A percentile compares a stretch with the other conserved stretches of the same genome.
Evolutionary conservation across 179 eudicot genomes (phyloP).

Genomic region (Silene vulgaris): DNA sequence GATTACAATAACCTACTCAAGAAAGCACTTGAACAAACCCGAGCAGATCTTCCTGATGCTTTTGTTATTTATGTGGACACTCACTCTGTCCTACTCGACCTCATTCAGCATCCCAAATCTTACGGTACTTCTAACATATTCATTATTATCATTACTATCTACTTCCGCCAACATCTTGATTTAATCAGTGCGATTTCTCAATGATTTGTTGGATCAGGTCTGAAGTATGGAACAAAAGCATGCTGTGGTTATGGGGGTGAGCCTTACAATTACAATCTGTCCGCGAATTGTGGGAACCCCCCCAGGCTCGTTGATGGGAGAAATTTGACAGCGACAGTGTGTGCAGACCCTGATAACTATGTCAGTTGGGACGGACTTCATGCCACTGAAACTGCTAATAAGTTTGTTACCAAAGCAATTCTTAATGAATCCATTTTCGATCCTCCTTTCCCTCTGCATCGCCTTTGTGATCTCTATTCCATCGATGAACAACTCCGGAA

Average conservation of each 20-base stretch:
- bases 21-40: slow-evolving; percentile 37
- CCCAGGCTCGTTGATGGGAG: slow-evolving; percentile 44
- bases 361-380: slow-evolving; percentile 91
- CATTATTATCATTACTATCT: no score
- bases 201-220: slow-evolving; percentile 31
- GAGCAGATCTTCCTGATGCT: slow-evolving; percentile 45
- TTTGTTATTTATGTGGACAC: slow-evolving; percentile 55
- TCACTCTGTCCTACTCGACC: slow-evolving; percentile 62
- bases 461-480: slow-evolving; percentile 44
- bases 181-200: neutral
- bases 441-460: slow-evolving; percentile 59
- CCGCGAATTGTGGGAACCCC: slow-evolving; percentile 61
- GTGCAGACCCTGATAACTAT: slow-evolving; percentile 59
- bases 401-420: slow-evolving; percentile 48
- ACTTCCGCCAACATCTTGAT: no score
- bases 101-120: slow-evolving; percentile 64
- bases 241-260: slow-evolving; percentile 85
- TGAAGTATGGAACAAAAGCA: slow-evolving; percentile 64
- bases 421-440: slow-evolving; percentile 59
- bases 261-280: slow-evolving; percentile 56
- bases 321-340: slow-evolving; percentile 51
- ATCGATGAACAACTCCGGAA: no score
- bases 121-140: slow-evolving; percentile 44
- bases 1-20: slow-evolving; percentile 68
- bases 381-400: slow-evolving; percentile 73